Conservation (phyloP, 1,284 basidiomycete species). For the Irpex lacteus region DNA sequence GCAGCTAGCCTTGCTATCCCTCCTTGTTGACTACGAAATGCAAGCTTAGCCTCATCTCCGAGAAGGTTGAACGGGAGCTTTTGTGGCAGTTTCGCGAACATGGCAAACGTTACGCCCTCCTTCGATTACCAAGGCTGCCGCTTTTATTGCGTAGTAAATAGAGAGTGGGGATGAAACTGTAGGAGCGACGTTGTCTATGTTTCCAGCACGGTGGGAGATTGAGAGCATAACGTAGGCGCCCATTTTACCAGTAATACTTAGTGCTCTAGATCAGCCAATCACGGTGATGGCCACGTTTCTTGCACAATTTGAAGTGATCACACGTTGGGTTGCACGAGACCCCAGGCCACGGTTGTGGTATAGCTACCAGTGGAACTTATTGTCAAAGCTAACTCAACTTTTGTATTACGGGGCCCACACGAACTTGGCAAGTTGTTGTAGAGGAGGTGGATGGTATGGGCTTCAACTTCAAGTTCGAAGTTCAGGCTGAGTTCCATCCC, state of each 20-base stretch:
- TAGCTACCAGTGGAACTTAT: no score
- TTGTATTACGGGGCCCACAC: no score
- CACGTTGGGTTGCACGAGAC: no score
- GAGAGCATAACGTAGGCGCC: not conserved
- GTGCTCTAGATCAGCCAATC: no score
- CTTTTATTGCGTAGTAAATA: not conserved
- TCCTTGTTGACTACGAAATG: constrained; percentile 77
- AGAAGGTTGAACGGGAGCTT: constrained; percentile 76
- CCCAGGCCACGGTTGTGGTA: no score
- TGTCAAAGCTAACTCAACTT: no score
- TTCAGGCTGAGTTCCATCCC: no score
- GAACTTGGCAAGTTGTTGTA: no score
- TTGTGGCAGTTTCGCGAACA: constrained; percentile 60
- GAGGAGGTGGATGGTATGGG: no score
- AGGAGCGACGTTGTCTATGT: not conserved
- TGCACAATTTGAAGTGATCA: no score
- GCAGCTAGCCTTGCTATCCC: constrained; percentile 76
- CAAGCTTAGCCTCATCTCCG: constrained; percentile 84
- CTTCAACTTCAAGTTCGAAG: no score
- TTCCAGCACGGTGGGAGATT: not conserved
- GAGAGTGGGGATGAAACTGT: not conserved
- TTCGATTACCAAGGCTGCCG: not conserved
- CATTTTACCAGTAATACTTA: not conserved
- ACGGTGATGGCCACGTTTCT: no score
- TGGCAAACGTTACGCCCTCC: constrained; percentile 9